These are phyloP conservation scores for Alternaria sp. DNA, from an alignment of 2,329 filamentous ascomycete genomes.

Conservation along the genomic window DNA sequence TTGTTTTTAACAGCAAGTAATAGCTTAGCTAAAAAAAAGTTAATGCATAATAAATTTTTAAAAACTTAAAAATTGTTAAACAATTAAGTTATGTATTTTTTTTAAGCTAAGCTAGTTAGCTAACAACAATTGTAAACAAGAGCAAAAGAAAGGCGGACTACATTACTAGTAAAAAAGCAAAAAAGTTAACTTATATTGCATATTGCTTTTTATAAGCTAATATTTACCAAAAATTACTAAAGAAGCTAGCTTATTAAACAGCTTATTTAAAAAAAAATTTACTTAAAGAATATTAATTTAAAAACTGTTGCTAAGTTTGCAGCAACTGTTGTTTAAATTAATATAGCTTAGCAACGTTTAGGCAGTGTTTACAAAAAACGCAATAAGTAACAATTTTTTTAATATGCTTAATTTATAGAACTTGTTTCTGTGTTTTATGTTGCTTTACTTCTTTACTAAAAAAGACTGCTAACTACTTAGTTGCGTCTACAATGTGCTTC, in stretches of 20 bases:
- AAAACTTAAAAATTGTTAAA: conserved; percentile 26
- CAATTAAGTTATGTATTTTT: conserved; percentile 19
- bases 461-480: conserved; percentile 13
- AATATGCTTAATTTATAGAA: conserved; percentile 25
- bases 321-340: conserved; percentile 12
- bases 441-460: conserved; percentile 16
- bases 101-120: conserved; percentile 22
- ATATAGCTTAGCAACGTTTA: conserved; percentile 16
- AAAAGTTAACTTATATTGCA: conserved; percentile 15
- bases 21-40: conserved; percentile 18
- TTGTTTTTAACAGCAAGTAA: conserved; percentile 19
- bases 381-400: conserved; percentile 15
- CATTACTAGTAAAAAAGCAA: conserved; percentile 23
- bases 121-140: conserved; percentile 8
- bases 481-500: conserved; percentile 9
- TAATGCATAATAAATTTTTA: background rate
- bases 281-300: conserved; percentile 17
- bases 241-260: conserved; percentile 22
- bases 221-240: too few relatives aligned
- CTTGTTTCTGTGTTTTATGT: conserved; percentile 19
- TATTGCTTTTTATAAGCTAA: conserved; percentile 15
- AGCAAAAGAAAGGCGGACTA: conserved; percentile 19
- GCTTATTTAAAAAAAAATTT: conserved; percentile 21
- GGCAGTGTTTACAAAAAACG: conserved; percentile 15
- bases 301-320: conserved; percentile 16